phyloP scores from a whole-genome alignment of 106 monocot genomes.

The Vanilla planifolia region DNA sequence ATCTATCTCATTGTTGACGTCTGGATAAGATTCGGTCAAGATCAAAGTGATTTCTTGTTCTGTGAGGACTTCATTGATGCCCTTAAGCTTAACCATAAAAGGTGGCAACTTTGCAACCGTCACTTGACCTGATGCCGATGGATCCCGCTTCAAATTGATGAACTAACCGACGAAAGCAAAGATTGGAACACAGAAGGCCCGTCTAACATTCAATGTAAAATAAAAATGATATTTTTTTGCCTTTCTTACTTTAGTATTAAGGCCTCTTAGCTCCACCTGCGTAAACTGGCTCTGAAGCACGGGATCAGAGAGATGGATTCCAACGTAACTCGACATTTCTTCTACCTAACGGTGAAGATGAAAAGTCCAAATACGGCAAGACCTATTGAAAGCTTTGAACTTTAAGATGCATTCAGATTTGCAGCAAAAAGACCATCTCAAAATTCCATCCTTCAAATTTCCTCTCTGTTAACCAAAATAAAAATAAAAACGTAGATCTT shows the following conservation, averaged over 20 bases:
- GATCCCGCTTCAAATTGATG: constrained; percentile 10
- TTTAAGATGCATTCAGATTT: neutral
- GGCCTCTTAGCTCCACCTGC: constrained; percentile 77
- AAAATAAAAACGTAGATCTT: too few species aligned
- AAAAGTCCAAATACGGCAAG: neutral
- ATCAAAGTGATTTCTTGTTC: constrained; percentile 12
- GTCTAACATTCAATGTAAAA: neutral
- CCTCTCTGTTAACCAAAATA: too few species aligned
- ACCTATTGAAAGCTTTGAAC: too few species aligned
- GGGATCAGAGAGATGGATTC: constrained; percentile 78
- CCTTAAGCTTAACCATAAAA: constrained; percentile 18
- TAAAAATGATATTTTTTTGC: neutral
- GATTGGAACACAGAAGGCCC: neutral
- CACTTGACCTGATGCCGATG: constrained; percentile 5
- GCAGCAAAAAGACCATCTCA: neutral
- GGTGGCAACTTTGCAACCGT: constrained; percentile 11
- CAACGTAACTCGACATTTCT: constrained; percentile 64
- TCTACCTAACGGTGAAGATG: neutral
- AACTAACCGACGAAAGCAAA: constrained; percentile 5
- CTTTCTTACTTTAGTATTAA: constrained; percentile 65
- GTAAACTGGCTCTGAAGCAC: constrained; percentile 91
- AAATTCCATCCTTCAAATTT: constrained; percentile 1
- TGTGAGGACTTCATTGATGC: constrained; percentile 13
- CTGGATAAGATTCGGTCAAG: constrained; percentile 12
- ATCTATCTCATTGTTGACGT: constrained; percentile 17